Percentiles rank a stretch among this genome's conserved stretches.
These are phyloP conservation scores for Cryptosporidium xiaoi DNA, from an alignment of 169 alveolate genomes.

Conservation along the genomic window DNA sequence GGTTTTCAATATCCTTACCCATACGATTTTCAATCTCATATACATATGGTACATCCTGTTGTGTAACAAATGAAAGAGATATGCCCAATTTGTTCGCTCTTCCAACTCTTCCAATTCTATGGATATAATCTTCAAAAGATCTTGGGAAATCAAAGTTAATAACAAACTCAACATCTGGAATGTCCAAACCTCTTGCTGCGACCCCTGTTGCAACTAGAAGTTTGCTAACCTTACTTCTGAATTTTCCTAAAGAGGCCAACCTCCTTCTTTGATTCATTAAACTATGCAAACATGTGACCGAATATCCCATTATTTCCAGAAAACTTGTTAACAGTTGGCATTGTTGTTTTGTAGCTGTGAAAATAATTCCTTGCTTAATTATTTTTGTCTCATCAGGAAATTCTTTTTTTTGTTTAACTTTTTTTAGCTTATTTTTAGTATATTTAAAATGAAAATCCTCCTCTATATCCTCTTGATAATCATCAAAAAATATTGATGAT, in stretches of 20 bases:
- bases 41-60: slow-evolving; percentile 87
- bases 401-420: background rate
- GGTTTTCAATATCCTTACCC: slow-evolving; percentile 80
- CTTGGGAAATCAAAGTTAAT: slow-evolving; percentile 95
- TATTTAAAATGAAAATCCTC: background rate
- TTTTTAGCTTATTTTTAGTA: background rate
- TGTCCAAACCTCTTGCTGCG: slow-evolving; percentile 98
- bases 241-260: slow-evolving; percentile 91
- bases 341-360: slow-evolving; percentile 91
- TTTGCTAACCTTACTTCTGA: slow-evolving; percentile 90
- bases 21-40: slow-evolving; percentile 82
- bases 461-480: slow-evolving; percentile 50
- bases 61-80: slow-evolving; percentile 91
- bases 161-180: slow-evolving; percentile 94
- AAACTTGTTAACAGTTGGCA: slow-evolving; percentile 91
- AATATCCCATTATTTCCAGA: slow-evolving; percentile 90
- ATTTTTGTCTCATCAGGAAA: background rate
- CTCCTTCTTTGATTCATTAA: slow-evolving; percentile 94
- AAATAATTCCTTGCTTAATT: slow-evolving; percentile 89
- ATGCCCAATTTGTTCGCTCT: slow-evolving; percentile 96
- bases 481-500: slow-evolving; percentile 26
- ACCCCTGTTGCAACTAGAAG: slow-evolving; percentile 95
- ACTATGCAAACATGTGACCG: slow-evolving; percentile 95
- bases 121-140: slow-evolving; percentile 92
- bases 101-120: slow-evolving; percentile 98